These are phyloP conservation scores for Monosporascus sp. DNA, from an alignment of 2,329 filamentous ascomycete genomes.

Conservation along the genomic window DNA sequence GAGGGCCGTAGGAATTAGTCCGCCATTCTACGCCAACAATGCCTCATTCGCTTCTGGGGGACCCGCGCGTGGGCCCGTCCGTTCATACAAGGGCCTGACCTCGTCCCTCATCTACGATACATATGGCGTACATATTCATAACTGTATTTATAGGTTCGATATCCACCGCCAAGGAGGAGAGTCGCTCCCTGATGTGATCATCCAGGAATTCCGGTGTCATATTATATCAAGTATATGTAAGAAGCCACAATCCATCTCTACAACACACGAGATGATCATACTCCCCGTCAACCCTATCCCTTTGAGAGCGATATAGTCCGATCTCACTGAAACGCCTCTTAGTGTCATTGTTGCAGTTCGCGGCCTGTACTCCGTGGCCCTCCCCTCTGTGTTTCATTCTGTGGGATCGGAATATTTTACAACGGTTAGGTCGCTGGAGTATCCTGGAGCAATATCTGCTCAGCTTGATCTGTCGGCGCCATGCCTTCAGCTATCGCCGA, in stretches of 20 bases:
- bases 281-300: neutral
- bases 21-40: neutral
- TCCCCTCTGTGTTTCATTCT: neutral
- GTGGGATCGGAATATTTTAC: neutral
- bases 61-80: no score
- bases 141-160: neutral
- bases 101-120: neutral
- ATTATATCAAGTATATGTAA: neutral
- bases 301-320: neutral
- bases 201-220: neutral
- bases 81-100: neutral
- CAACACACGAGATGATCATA: neutral
- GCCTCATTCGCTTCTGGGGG: neutral
- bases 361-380: neutral
- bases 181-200: no score
- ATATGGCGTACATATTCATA: neutral
- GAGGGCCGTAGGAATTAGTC: neutral
- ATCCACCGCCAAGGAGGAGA: neutral
- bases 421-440: neutral
- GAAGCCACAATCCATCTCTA: neutral
- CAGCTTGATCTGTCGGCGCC: neutral
- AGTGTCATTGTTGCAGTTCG: neutral
- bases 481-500: neutral
- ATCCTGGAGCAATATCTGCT: neutral
- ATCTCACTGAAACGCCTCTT: neutral